phyloP scores from a whole-genome alignment of 2,329 filamentous ascomycete species.

The Karstenula rhodostoma region DNA sequence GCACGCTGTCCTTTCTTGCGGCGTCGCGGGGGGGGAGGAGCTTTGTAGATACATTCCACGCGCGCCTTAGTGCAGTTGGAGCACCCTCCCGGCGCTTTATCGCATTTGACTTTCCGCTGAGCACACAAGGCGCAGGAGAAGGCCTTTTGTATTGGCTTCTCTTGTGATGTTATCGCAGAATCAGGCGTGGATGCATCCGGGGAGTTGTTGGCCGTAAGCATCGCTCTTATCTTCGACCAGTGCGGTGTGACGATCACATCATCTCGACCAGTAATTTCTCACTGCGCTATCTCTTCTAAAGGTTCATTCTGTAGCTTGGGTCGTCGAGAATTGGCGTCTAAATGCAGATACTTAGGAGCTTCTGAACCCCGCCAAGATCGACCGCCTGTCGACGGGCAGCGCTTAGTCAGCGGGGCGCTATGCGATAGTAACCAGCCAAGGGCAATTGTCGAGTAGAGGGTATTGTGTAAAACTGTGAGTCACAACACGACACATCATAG shows the following conservation, averaged over 20 bases:
- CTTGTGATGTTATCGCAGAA: constrained; percentile 4
- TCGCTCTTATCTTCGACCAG: neutral
- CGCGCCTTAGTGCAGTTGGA: constrained; percentile 41
- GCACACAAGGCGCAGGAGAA: constrained; percentile 46
- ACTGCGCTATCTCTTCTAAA: neutral
- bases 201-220: neutral
- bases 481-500: neutral
- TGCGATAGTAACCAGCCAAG: neutral
- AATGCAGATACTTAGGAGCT: too few relatives aligned
- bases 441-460: neutral
- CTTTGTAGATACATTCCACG: constrained; percentile 43
- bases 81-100: constrained; percentile 39
- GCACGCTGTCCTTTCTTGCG: constrained; percentile 30
- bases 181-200: constrained; percentile 13
- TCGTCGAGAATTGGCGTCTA: neutral
- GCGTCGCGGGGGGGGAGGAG: constrained; percentile 41
- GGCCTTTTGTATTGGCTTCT: constrained; percentile 29
- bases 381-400: neutral
- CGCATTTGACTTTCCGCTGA: constrained; percentile 46
- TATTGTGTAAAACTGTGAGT: neutral
- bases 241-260: neutral
- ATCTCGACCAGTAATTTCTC: neutral
- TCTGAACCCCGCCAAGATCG: constrained; percentile 8
- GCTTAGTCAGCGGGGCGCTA: neutral
- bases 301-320: neutral